Evolutionary conservation across 805 yeast genomes (phyloP).

Genomic region (Citeromyces matritensis): DNA sequence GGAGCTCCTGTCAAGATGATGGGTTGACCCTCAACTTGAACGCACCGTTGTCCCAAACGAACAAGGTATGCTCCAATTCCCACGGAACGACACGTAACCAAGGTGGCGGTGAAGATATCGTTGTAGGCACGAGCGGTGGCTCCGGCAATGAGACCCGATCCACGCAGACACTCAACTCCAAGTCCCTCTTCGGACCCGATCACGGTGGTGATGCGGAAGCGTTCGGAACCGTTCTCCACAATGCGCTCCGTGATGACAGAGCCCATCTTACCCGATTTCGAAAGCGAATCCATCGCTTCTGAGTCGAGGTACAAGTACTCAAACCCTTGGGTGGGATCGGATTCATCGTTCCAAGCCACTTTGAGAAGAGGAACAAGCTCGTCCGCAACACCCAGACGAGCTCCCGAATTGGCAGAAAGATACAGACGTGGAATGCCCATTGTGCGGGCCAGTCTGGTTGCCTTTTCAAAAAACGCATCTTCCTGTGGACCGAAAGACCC

Average conservation of each 20-base stretch:
- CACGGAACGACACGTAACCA: constrained; percentile 98
- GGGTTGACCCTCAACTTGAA: constrained; percentile 98
- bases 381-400: constrained; percentile 96
- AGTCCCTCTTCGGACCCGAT: constrained; percentile 93
- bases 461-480: constrained; percentile 82
- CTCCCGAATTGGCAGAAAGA: constrained; percentile 97
- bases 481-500: constrained; percentile 98
- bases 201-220: constrained; percentile 70
- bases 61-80: constrained; percentile 99
- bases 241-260: constrained; percentile 61
- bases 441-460: constrained; percentile 81
- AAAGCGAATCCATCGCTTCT: constrained; percentile 43
- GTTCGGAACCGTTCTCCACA: constrained; percentile 75
- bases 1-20: constrained; percentile 98
- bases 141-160: constrained; percentile 98
- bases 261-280: constrained; percentile 41
- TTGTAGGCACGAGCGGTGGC: constrained; percentile 95
- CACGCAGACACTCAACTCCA: constrained; percentile 97
- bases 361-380: constrained; percentile 80
- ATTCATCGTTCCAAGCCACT: constrained; percentile 83
- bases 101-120: constrained; percentile 93
- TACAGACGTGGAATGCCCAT: constrained; percentile 92
- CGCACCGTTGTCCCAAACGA: constrained; percentile 96
- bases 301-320: constrained; percentile 70
- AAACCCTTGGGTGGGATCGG: constrained; percentile 75